phyloP scores from a whole-genome alignment of 345 rosid genomes.

The Brassica carinata region DNA sequence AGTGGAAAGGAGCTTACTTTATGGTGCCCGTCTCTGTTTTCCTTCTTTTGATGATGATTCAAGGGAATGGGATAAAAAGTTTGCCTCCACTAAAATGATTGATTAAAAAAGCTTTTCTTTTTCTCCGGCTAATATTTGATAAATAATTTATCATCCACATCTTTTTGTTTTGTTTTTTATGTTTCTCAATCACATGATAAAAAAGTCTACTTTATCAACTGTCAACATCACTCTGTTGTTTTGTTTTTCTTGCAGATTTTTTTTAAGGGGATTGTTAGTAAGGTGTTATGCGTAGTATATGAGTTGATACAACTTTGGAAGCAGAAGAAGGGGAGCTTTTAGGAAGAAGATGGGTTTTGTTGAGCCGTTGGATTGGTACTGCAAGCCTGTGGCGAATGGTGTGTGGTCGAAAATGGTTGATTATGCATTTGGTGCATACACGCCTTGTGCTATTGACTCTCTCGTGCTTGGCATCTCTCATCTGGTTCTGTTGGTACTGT shows the following conservation, averaged over 20 bases:
- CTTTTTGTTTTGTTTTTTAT: conserved; percentile 1
- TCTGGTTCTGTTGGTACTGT: conserved; percentile 64
- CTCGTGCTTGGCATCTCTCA: conserved; percentile 68
- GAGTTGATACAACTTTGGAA: conserved; percentile 1
- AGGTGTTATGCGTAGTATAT: conserved; percentile 16
- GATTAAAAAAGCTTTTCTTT: neutral
- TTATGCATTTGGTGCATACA: conserved; percentile 93
- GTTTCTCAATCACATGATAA: neutral
- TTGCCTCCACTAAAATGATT: conserved; percentile 14
- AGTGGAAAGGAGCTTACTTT: conserved; percentile 5
- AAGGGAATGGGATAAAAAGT: conserved; percentile 1
- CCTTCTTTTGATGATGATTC: neutral
- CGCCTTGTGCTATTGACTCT: conserved; percentile 90
- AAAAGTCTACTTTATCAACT: neutral
- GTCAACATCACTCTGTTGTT: neutral
- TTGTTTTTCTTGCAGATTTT: neutral
- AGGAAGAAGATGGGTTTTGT: conserved; percentile 57
- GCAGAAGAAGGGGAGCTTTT: neutral
- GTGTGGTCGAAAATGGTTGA: conserved; percentile 73
- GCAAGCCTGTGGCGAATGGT: conserved; percentile 74
- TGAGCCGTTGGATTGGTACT: conserved; percentile 74
- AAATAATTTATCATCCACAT: neutral
- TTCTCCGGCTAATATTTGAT: neutral
- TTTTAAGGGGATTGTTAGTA: conserved; percentile 9
- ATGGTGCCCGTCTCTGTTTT: conserved; percentile 32